phyloP scores from a whole-genome alignment of 2,329 filamentous ascomycete genomes.

The Aspergillus sp. region DNA sequence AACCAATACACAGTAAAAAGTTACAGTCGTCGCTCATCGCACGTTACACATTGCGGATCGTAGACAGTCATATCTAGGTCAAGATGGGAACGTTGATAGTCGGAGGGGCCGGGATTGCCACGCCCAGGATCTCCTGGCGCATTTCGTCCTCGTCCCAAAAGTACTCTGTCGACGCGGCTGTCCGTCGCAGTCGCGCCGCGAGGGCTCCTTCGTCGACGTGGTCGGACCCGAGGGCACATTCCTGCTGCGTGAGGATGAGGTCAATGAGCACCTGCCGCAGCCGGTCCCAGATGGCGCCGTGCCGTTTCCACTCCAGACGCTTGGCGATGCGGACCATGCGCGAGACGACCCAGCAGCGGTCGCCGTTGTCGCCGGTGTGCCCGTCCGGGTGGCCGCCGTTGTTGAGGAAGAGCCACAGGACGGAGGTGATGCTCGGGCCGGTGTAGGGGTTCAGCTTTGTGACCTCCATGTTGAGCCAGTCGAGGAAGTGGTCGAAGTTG shows the following conservation, averaged over 20 bases:
- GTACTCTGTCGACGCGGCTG: slow-evolving; percentile 11
- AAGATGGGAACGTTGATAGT: slow-evolving; percentile 15
- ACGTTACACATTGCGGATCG: background rate
- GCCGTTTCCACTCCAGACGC: slow-evolving; percentile 29
- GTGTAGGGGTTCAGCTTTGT: slow-evolving; percentile 20
- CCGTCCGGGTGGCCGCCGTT: slow-evolving; percentile 26
- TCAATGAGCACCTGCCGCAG: slow-evolving; percentile 24
- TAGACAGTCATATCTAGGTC: slow-evolving; percentile 6
- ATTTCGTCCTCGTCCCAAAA: slow-evolving; percentile 30
- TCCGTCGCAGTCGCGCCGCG: slow-evolving; percentile 21
- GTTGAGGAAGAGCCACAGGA: slow-evolving; percentile 31
- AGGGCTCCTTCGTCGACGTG: slow-evolving; percentile 20
- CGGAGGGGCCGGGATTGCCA: slow-evolving; percentile 4
- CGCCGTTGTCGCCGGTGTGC: slow-evolving; percentile 22
- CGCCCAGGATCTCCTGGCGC: slow-evolving; percentile 23
- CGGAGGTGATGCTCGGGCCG: slow-evolving; percentile 28
- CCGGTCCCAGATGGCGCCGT: slow-evolving; percentile 27
- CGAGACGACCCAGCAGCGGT: slow-evolving; percentile 32
- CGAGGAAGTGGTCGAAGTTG: slow-evolving; percentile 27
- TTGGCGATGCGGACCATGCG: slow-evolving; percentile 32
- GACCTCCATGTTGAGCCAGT: slow-evolving; percentile 27
- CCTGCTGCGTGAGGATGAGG: slow-evolving; percentile 28
- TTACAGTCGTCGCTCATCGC: too few species aligned
- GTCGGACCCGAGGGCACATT: slow-evolving; percentile 27
- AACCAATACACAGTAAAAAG: too few species aligned